A percentile compares a stretch with the other conserved stretches of the same genome.
phyloP scores from a whole-genome alignment of 2,329 filamentous ascomycete genomes.

The Monilinia fructigena region DNA sequence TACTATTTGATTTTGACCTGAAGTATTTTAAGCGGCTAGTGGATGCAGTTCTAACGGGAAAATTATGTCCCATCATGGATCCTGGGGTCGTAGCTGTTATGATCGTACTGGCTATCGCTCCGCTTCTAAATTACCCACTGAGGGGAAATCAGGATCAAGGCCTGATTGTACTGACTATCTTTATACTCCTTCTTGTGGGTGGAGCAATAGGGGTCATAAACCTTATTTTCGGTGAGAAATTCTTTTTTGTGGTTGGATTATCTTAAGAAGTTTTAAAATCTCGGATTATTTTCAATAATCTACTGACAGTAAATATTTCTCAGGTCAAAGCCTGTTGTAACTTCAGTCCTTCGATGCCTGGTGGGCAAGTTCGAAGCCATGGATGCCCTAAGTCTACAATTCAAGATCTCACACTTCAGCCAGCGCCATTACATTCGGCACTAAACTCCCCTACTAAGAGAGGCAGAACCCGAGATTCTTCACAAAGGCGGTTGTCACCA shows the following conservation, averaged over 20 bases:
- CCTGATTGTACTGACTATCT: constrained; percentile 1
- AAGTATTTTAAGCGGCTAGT: constrained; percentile 15
- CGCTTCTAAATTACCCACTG: not conserved
- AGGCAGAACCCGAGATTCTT: constrained; percentile 10
- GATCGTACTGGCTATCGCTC: constrained; percentile 1
- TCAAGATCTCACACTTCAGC: constrained; percentile 26
- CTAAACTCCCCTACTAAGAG: constrained; percentile 19
- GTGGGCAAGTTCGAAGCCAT: constrained; percentile 38
- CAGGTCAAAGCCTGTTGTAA: constrained; percentile 18
- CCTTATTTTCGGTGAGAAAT: constrained; percentile 3
- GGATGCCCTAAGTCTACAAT: constrained; percentile 32
- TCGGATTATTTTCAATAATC: no score
- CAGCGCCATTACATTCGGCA: constrained; percentile 28
- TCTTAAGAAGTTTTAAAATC: not conserved
- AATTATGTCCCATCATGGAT: constrained; percentile 20
- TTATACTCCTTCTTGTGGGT: not conserved
- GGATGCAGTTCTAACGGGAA: not conserved
- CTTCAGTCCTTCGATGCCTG: constrained; percentile 30
- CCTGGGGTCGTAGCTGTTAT: constrained; percentile 10
- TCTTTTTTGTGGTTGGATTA: not conserved
- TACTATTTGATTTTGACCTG: constrained; percentile 10
- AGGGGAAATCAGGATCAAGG: constrained; percentile 13
- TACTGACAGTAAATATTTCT: not conserved
- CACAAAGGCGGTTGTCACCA: constrained; percentile 26
- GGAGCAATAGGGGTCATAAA: not conserved